Conservation (phyloP, 78 protist genomes). For the Dictyostelium purpureum region DNA sequence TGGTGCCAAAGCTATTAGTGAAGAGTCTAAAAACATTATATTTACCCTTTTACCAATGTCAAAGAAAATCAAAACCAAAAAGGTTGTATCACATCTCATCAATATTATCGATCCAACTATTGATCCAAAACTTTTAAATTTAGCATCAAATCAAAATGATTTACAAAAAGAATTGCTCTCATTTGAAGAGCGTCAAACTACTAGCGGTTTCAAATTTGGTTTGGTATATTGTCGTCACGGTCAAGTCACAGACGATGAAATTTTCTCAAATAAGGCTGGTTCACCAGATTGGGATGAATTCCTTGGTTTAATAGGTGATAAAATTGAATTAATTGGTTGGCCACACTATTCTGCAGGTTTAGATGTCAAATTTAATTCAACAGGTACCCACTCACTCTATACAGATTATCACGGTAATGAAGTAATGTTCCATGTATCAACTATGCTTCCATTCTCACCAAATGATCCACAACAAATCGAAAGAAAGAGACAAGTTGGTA, state of each 20-base stretch:
- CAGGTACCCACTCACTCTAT: conserved; percentile 79
- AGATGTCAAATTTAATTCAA: conserved; percentile 74
- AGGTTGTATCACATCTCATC: conserved; percentile 31
- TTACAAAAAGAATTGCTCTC: conserved; percentile 55
- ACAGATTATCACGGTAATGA: conserved; percentile 64
- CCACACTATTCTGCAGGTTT: conserved; percentile 81
- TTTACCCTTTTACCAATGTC: neutral
- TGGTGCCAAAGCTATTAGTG: conserved; percentile 41
- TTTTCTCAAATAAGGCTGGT: conserved; percentile 60
- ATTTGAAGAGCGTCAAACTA: conserved; percentile 70
- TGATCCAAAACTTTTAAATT: conserved; percentile 7
- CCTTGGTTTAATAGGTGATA: conserved; percentile 64
- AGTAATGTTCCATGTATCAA: conserved; percentile 81
- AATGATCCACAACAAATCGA: conserved; percentile 63
- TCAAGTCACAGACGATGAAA: conserved; percentile 55
- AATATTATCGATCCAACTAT: neutral
- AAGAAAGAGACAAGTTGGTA: conserved; percentile 79
- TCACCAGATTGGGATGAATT: conserved; percentile 65
- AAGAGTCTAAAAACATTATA: conserved; percentile 24
- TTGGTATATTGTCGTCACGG: conserved; percentile 63
- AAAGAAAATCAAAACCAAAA: conserved; percentile 27
- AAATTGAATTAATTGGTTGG: conserved; percentile 78
- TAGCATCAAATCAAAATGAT: conserved; percentile 46
- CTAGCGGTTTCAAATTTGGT: conserved; percentile 81
- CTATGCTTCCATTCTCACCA: conserved; percentile 55